Conservation (phyloP, 2,329 filamentous ascomycete species). For the Lachnellula subtilissima region DNA sequence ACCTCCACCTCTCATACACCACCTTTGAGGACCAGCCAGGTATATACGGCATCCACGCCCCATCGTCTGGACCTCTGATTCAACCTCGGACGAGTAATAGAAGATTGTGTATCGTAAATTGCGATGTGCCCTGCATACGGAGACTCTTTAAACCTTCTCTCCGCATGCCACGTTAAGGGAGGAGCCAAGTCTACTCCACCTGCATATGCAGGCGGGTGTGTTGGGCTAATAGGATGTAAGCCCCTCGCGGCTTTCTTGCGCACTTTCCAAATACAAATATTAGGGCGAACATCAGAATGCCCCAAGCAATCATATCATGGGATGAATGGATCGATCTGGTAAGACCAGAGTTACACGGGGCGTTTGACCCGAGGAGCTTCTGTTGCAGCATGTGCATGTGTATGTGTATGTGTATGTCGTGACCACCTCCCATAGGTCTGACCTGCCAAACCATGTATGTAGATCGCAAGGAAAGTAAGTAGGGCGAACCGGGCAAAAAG, state of each 20-base stretch:
- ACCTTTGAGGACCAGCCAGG: no score
- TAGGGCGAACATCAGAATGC: background rate
- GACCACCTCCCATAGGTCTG: no score
- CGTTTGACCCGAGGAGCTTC: background rate
- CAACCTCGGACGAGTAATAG: no score
- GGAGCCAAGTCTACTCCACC: constrained; percentile 6
- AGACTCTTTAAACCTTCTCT: constrained; percentile 2
- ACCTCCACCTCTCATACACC: background rate
- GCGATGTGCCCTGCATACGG: no score
- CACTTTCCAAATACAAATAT: background rate
- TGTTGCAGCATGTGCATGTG: no score
- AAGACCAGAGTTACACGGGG: background rate
- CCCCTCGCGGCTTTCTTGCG: no score
- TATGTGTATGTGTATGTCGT: no score
- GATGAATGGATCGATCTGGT: background rate
- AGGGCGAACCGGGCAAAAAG: background rate
- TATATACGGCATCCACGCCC: no score
- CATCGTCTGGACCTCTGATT: no score
- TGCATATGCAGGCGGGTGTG: constrained; percentile 7
- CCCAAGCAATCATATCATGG: background rate
- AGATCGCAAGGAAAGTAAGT: background rate
- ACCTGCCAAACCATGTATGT: background rate
- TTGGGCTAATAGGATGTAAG: no score
- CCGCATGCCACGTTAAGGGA: constrained; percentile 23
- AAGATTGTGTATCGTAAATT: no score